phyloP scores from a whole-genome alignment of 768 basidiomycete species.

The Basidioascus undulatus region DNA sequence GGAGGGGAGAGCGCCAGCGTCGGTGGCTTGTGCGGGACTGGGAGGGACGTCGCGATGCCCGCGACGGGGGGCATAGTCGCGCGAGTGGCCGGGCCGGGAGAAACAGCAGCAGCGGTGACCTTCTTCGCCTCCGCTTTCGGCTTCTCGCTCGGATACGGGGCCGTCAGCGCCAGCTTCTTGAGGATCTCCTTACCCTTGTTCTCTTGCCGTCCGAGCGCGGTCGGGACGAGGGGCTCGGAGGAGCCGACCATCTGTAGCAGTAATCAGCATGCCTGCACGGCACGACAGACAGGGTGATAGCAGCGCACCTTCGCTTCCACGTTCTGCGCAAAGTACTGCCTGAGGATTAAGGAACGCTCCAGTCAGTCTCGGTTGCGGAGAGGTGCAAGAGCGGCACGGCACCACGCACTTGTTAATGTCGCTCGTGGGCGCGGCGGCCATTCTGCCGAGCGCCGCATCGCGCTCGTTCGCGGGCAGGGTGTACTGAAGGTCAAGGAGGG shows the following conservation, averaged over 20 bases:
- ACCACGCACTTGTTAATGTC: no score
- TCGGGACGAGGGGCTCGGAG: no score
- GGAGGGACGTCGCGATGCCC: constrained; percentile 62
- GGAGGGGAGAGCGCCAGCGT: constrained; percentile 59
- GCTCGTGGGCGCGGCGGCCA: constrained; percentile 71
- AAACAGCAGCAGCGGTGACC: not conserved
- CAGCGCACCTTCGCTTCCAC: constrained; percentile 55
- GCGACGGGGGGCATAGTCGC: not conserved
- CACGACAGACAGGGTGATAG: no score
- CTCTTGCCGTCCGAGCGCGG: constrained; percentile 12
- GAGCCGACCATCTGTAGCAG: constrained; percentile 41
- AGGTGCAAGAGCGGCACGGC: no score
- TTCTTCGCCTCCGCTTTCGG: constrained; percentile 74
- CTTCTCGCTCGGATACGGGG: constrained; percentile 91
- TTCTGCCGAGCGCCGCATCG: constrained; percentile 70
- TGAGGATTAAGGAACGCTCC: no score
- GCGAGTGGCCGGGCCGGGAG: not conserved
- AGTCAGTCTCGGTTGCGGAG: no score
- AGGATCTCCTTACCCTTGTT: constrained; percentile 76
- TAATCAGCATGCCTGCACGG: no score
- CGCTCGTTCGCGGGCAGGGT: constrained; percentile 89
- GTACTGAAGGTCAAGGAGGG: constrained; percentile 85
- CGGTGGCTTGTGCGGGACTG: constrained; percentile 67
- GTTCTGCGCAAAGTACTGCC: constrained; percentile 84
- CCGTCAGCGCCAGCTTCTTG: constrained; percentile 76